A percentile compares a stretch with the other conserved stretches of the same genome.
Evolutionary conservation across 108 stramenopile genomes (phyloP).

Genomic region (Bacterosira constricta): DNA sequence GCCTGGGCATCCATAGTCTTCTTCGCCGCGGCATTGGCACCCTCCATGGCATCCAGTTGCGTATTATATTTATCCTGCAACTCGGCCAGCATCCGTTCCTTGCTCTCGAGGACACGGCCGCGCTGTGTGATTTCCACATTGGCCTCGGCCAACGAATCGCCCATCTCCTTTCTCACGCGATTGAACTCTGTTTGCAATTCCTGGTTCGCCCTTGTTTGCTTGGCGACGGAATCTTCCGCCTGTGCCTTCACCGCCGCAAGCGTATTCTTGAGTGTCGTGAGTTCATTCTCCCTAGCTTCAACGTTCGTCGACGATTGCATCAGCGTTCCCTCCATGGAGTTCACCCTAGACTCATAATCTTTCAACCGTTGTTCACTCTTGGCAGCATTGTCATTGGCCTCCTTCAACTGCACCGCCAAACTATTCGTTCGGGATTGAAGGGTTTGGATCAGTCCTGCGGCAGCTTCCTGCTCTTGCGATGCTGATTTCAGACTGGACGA

Average conservation of each 20-base stretch:
- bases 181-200: constrained; percentile 24
- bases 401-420: constrained; percentile 19
- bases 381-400: constrained; percentile 13
- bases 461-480: constrained; percentile 1
- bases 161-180: constrained; percentile 30
- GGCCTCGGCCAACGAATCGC: constrained; percentile 22
- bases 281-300: constrained; percentile 9
- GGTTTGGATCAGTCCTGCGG: constrained; percentile 13
- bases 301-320: constrained; percentile 21
- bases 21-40: constrained; percentile 4
- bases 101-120: constrained; percentile 20
- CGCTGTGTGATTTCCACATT: constrained; percentile 31
- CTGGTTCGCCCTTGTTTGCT: constrained; percentile 23
- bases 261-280: constrained; percentile 14
- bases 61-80: constrained; percentile 23
- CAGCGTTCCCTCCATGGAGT: constrained; percentile 20
- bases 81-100: constrained; percentile 28
- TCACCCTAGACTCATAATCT: constrained; percentile 26
- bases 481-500: background rate
- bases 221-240: constrained; percentile 9
- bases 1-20: constrained; percentile 8
- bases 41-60: constrained; percentile 15
- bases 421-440: constrained; percentile 19
- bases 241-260: constrained; percentile 15
- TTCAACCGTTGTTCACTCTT: constrained; percentile 16